These are phyloP conservation scores for Backusella westeae DNA, from an alignment of 192 early-diverging fungal genomes.

Conservation along the genomic window DNA sequence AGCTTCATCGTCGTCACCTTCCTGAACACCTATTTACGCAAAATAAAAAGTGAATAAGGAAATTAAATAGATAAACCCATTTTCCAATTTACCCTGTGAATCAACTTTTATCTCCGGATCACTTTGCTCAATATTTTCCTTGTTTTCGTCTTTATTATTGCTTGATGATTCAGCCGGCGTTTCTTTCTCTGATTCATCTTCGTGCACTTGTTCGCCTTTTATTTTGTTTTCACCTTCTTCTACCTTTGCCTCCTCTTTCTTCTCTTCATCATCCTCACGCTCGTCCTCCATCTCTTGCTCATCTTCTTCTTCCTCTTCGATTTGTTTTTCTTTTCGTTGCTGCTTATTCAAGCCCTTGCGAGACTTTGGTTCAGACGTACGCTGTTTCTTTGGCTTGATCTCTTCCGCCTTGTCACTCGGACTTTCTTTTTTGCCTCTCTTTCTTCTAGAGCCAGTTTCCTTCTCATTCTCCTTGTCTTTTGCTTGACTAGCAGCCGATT, in stretches of 20 bases:
- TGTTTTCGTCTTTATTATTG: conserved; percentile 1
- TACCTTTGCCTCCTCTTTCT: conserved; percentile 14
- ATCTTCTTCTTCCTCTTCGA: neutral
- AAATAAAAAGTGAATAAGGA: neutral
- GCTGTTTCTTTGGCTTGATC: neutral
- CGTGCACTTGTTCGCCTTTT: conserved; percentile 17
- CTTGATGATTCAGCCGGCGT: neutral
- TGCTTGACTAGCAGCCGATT: neutral
- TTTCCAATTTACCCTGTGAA: neutral
- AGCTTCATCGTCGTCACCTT: conserved; percentile 40
- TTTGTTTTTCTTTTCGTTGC: neutral
- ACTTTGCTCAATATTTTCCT: neutral
- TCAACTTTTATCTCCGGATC: neutral
- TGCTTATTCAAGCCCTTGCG: conserved; percentile 1
- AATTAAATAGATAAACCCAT: neutral
- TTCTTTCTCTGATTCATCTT: conserved; percentile 9
- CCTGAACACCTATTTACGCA: conserved; percentile 22
- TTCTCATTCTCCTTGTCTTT: neutral
- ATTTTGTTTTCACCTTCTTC: conserved; percentile 23
- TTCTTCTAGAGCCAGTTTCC: neutral
- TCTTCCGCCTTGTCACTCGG: neutral
- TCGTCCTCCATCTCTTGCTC: conserved; percentile 3
- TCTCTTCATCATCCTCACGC: neutral
- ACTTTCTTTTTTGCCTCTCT: neutral
- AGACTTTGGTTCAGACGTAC: neutral